Conservation (phyloP, 2,329 filamentous ascomycete genomes). For the Phialocephala sp. region DNA sequence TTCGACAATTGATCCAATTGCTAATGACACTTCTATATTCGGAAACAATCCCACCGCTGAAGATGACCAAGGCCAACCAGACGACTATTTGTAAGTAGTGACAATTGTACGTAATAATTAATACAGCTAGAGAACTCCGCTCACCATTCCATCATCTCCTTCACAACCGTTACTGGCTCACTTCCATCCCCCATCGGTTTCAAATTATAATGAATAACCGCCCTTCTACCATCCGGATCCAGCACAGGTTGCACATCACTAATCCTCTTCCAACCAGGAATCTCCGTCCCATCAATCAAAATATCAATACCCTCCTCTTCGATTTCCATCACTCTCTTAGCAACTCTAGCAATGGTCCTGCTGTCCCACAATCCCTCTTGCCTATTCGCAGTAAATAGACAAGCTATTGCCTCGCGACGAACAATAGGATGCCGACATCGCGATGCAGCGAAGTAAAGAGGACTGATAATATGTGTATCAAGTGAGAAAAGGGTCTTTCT, state of each 20-base stretch:
- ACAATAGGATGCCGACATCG: conserved; percentile 63
- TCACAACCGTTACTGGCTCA: background rate
- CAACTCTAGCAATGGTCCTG: conserved; percentile 22
- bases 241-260: background rate
- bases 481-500: conserved; percentile 54
- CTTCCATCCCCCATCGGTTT: background rate
- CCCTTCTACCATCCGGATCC: background rate
- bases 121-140: background rate
- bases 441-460: conserved; percentile 66
- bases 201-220: background rate
- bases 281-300: background rate
- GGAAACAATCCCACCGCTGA: too few relatives aligned
- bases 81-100: too few relatives aligned
- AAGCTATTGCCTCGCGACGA: conserved; percentile 63
- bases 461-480: conserved; percentile 66
- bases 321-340: conserved; percentile 19
- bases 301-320: conserved; percentile 18
- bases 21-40: too few relatives aligned
- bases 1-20: too few relatives aligned
- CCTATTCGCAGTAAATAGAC: conserved; percentile 62
- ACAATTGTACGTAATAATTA: background rate
- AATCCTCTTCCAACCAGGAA: conserved; percentile 7
- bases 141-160: conserved; percentile 1
- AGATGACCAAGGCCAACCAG: too few relatives aligned
- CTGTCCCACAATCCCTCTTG: conserved; percentile 70